phyloP scores from a whole-genome alignment of 129 eudicot species.

The Escallonia rubra region DNA sequence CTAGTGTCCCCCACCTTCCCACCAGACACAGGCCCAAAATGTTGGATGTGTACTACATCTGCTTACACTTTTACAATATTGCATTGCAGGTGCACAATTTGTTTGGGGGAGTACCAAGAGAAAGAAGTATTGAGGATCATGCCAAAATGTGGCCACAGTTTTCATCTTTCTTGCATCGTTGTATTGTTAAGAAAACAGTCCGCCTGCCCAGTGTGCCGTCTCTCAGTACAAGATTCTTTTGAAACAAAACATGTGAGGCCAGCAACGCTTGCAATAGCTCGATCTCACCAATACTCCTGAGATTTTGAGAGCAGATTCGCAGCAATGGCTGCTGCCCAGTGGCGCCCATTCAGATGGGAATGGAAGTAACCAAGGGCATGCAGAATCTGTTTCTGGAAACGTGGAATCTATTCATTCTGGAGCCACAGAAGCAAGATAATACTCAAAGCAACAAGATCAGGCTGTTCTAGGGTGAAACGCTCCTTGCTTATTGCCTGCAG shows the following conservation, averaged over 20 bases:
- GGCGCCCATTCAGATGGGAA: constrained; percentile 24
- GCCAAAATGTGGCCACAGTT: constrained; percentile 96
- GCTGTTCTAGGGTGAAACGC: no score
- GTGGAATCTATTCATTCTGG: constrained; percentile 18
- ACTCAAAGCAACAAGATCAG: background rate
- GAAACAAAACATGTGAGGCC: constrained; percentile 21
- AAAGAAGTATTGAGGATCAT: constrained; percentile 86
- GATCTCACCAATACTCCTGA: constrained; percentile 34
- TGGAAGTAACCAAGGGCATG: constrained; percentile 30
- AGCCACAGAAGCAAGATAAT: constrained; percentile 35
- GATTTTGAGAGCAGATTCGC: constrained; percentile 43
- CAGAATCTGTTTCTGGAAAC: constrained; percentile 17
- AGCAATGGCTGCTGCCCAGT: constrained; percentile 49
- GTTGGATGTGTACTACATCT: no score
- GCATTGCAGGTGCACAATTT: constrained; percentile 68
- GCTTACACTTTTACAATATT: no score
- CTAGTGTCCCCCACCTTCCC: no score
- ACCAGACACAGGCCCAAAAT: no score
- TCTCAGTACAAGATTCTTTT: constrained; percentile 39
- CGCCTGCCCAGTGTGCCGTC: constrained; percentile 95
- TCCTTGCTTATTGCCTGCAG: no score
- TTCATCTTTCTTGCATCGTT: constrained; percentile 88
- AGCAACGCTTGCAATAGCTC: constrained; percentile 15
- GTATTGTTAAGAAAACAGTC: constrained; percentile 83
- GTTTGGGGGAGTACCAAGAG: constrained; percentile 89